phyloP scores from a whole-genome alignment of 371 early-diverging fungal genomes.

The Zancudomyces culisetae region DNA sequence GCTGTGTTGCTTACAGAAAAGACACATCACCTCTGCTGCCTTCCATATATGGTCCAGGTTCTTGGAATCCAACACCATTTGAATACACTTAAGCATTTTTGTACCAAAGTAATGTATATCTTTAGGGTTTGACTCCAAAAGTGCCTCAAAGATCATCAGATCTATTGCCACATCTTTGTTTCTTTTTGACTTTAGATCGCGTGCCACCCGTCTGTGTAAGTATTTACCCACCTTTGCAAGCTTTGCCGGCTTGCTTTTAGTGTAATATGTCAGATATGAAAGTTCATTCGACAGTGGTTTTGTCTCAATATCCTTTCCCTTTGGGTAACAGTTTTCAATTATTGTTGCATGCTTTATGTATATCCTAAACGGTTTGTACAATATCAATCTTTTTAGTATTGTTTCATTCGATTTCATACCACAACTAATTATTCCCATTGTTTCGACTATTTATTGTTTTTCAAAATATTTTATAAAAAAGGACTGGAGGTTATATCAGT shows the following conservation, averaged over 20 bases:
- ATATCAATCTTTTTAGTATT: conserved; percentile 5
- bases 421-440: no score
- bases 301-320: conserved; percentile 52
- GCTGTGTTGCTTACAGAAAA: conserved; percentile 42
- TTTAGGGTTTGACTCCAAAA: conserved; percentile 6
- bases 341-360: conserved; percentile 79
- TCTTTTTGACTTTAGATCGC: conserved; percentile 41
- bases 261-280: conserved; percentile 76
- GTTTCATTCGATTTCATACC: no score
- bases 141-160: conserved; percentile 2
- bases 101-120: conserved; percentile 32
- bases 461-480: no score
- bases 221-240: conserved; percentile 75
- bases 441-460: no score
- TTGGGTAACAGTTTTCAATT: conserved; percentile 78
- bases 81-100: conserved; percentile 5
- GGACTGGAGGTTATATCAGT: no score
- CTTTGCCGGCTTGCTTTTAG: conserved; percentile 74
- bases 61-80: conserved; percentile 11
- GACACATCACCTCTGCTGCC: conserved; percentile 23
- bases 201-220: conserved; percentile 51
- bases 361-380: conserved; percentile 14
- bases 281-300: conserved; percentile 59
- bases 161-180: conserved; percentile 23
- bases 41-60: conserved; percentile 13